Conservation (phyloP, 768 basidiomycete genomes). For the Macrolepiota dolichaula region DNA sequence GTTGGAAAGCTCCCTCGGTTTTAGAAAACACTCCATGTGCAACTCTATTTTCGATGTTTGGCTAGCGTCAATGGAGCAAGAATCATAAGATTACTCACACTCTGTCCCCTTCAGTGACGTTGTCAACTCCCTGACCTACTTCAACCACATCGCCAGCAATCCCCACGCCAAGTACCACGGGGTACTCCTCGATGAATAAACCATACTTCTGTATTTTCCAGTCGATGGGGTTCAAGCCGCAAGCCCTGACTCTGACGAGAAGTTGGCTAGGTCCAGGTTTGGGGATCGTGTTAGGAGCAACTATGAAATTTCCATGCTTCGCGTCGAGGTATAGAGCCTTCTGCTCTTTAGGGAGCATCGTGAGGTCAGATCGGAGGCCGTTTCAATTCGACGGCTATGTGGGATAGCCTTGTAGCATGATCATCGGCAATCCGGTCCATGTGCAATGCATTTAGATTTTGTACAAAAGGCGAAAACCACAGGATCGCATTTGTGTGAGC, state of each 20-base stretch:
- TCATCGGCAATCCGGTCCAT: no score
- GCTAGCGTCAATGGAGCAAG: background rate
- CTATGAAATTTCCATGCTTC: constrained; percentile 24
- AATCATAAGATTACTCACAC: constrained; percentile 30
- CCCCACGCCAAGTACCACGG: constrained; percentile 44
- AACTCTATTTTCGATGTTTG: constrained; percentile 19
- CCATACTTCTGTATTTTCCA: constrained; percentile 45
- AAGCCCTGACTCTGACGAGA: constrained; percentile 42
- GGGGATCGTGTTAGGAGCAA: constrained; percentile 30
- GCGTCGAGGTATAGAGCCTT: constrained; percentile 23
- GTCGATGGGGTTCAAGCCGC: constrained; percentile 51
- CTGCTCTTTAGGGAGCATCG: constrained; percentile 13
- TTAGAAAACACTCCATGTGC: constrained; percentile 33
- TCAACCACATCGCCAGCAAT: constrained; percentile 46
- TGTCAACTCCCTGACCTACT: constrained; percentile 45
- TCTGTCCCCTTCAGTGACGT: constrained; percentile 46
- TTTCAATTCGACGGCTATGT: no score
- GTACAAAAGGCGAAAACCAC: no score
- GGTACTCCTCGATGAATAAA: constrained; percentile 35
- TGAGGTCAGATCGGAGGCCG: background rate
- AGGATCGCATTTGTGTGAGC: no score
- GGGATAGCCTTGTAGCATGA: no score
- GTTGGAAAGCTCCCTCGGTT: constrained; percentile 34
- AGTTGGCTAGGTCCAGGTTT: constrained; percentile 44
- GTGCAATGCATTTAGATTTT: no score